These are phyloP conservation scores for Gastrolobium villosum DNA, from an alignment of 306 rosid genomes.

Conservation along the genomic window DNA sequence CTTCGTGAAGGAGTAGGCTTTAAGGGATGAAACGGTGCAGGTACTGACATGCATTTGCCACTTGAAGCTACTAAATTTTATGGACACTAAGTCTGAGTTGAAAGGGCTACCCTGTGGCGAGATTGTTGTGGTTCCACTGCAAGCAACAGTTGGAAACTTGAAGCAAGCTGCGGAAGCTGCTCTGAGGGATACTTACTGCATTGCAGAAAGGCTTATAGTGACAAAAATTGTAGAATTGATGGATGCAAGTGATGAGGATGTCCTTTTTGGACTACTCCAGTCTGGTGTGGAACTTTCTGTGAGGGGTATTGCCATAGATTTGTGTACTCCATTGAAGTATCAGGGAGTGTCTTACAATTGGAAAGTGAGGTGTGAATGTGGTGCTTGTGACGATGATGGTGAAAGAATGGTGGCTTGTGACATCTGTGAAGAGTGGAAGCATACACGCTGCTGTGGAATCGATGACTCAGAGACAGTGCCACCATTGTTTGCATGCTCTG, in stretches of 20 bases:
- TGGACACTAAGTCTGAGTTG: constrained; percentile 49
- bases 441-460: constrained; percentile 77
- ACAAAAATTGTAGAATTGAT: constrained; percentile 67
- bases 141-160: constrained; percentile 78
- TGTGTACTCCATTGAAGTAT: constrained; percentile 60
- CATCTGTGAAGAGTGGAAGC: constrained; percentile 92
- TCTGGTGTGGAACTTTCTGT: constrained; percentile 72
- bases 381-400: constrained; percentile 90
- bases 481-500: constrained; percentile 76
- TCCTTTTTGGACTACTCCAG: constrained; percentile 68
- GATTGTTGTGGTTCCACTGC: constrained; percentile 72
- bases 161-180: constrained; percentile 76
- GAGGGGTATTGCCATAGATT: constrained; percentile 65
- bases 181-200: constrained; percentile 80
- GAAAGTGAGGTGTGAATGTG: constrained; percentile 87
- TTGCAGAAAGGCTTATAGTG: constrained; percentile 65
- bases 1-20: constrained; percentile 78
- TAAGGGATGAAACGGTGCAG: constrained; percentile 70
- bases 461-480: constrained; percentile 76
- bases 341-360: constrained; percentile 78
- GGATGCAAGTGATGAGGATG: constrained; percentile 62
- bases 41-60: constrained; percentile 67
- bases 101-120: constrained; percentile 66
- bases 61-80: constrained; percentile 61
- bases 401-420: constrained; percentile 95